Conservation (phyloP, 768 basidiomycete genomes). For the Russula foetens region DNA sequence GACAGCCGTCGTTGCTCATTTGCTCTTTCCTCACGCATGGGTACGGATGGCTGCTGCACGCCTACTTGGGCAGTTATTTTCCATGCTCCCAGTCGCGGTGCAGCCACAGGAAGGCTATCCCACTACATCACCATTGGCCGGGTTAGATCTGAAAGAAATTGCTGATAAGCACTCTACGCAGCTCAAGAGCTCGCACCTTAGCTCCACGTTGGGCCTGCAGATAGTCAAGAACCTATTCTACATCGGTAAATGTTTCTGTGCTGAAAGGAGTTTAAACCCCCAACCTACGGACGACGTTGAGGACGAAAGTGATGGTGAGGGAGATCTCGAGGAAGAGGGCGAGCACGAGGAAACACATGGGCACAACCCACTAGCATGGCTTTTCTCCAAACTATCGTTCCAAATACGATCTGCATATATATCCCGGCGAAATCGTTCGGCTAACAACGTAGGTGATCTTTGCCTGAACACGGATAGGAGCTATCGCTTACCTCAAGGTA, state of each 20-base stretch:
- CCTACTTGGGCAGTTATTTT: conserved; percentile 64
- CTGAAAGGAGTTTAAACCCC: conserved; percentile 27
- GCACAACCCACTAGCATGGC: conserved; percentile 66
- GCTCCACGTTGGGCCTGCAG: conserved; percentile 67
- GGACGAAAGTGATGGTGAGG: conserved; percentile 24
- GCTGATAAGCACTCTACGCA: conserved; percentile 30
- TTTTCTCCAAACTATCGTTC: conserved; percentile 92
- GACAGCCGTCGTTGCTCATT: conserved; percentile 51
- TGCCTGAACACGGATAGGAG: neutral
- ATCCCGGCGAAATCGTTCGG: conserved; percentile 48
- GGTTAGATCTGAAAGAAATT: neutral
- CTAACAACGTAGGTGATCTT: conserved; percentile 34
- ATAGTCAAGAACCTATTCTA: conserved; percentile 91
- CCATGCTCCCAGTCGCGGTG: conserved; percentile 37
- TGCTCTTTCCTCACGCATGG: conserved; percentile 92
- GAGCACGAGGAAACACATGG: conserved; percentile 6
- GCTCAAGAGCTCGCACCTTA: conserved; percentile 74
- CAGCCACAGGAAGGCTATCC: conserved; percentile 24
- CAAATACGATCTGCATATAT: conserved; percentile 73
- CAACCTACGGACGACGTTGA: conserved; percentile 24
- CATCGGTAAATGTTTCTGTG: conserved; percentile 77
- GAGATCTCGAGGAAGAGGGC: conserved; percentile 9
- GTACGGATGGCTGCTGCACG: conserved; percentile 77
- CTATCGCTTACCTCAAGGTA: conserved; percentile 26
- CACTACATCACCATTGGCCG: conserved; percentile 18